Base-by-base conservation (phyloP, 805 yeast genomes). In the Candida schatavii region DNA sequence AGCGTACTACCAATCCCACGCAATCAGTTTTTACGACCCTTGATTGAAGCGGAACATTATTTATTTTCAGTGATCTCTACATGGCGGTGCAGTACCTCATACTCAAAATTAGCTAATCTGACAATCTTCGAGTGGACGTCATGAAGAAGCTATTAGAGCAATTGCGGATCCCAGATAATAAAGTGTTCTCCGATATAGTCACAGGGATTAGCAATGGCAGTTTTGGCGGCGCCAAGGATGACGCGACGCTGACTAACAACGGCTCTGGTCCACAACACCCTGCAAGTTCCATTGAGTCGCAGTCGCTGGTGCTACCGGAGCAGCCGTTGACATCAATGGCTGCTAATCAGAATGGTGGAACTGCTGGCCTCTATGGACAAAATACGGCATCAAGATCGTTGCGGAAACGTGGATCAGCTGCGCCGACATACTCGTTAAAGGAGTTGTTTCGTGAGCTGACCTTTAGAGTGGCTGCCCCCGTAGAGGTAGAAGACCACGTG, bases 111-210 rank as follows among this genome's bases (percentile, higher is more conserved):
- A n/a, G n/a, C n/a, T n/a, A n/a, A n/a, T n/a, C n/a, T n/a, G n/a
- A n/a, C n/a, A n/a, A n/a, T n/a, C n/a, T n/a, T n/a, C n/a, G n/a
- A n/a, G n/a, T 14, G n/a, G 7, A 14, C 35, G 19, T 5, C 27
- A 35, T 25, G 22, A 35, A 40, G 19, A 48, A 42, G 26, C 42
- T 49, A 20, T 46, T 46, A n/a, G 46, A 50, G n/a, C 46, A 38
- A 38, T 42, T 52, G 35, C 45, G 42, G 31, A 50, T 54, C 38
- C 46, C 54, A 14, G 46, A 54, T 41, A 52, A 50, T 46, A 46
- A 45, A 37, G 35, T 41, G 7, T 50, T 26, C 30, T 17, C 39
- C 4, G 39, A 36, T 17, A 36, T 36, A 15, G 35, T 17, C 13
- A 22, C 35, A 17, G 35, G 35, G 15, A 31, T 31, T 13, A 17